phyloP scores from a whole-genome alignment of 306 rosid genomes.

The Casuarina equisetifolia region DNA sequence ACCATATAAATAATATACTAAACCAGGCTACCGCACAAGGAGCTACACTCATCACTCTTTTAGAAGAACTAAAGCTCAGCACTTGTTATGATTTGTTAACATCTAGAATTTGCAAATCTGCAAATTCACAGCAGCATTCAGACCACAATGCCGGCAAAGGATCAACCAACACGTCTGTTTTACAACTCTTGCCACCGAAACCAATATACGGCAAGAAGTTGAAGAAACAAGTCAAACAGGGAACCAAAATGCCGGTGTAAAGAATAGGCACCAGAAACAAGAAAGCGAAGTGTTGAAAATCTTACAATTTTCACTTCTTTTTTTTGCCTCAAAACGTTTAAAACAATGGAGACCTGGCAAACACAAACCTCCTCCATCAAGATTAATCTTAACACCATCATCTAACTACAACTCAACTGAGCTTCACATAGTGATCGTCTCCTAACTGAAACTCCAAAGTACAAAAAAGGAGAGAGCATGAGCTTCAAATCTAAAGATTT shows the following conservation, averaged over 20 bases:
- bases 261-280: conserved; percentile 9
- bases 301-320: neutral
- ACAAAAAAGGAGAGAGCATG: neutral
- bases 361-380: neutral
- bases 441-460: neutral
- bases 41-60: conserved; percentile 1
- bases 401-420: neutral
- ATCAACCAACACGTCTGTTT: conserved; percentile 10
- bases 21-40: neutral
- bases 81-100: neutral
- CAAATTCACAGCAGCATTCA: conserved; percentile 16
- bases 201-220: neutral
- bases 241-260: conserved; percentile 1
- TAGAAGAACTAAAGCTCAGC: conserved; percentile 18
- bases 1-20: neutral
- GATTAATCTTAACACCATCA: neutral
- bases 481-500: neutral
- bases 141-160: conserved; percentile 1
- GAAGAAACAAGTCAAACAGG: neutral
- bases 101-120: conserved; percentile 4
- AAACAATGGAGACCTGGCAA: neutral
- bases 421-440: neutral
- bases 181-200: conserved; percentile 3
- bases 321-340: neutral
- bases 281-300: neutral